phyloP scores from a whole-genome alignment of 805 yeast genomes.

The Yamadazyma takamatsuzukensis region DNA sequence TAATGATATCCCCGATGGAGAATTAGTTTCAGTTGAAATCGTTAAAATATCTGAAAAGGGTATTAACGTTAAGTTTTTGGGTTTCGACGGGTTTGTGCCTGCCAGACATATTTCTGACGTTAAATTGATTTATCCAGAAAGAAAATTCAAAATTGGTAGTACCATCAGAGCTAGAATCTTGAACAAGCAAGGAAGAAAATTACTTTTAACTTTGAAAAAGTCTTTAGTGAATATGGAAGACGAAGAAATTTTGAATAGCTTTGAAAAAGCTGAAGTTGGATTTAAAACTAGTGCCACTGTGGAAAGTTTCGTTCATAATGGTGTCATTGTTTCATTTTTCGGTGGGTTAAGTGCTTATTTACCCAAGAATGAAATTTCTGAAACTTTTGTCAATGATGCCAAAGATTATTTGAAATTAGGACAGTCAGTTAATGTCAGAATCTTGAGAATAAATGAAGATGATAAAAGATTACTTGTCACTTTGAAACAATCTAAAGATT shows the following conservation, averaged over 20 bases:
- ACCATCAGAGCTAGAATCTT: constrained; percentile 75
- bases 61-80: constrained; percentile 60
- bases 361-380: constrained; percentile 87
- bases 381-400: constrained; percentile 75
- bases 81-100: constrained; percentile 73
- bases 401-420: constrained; percentile 76
- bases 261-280: constrained; percentile 40
- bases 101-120: constrained; percentile 78
- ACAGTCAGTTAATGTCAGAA: constrained; percentile 73
- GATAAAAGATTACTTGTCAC: constrained; percentile 64
- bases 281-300: constrained; percentile 70
- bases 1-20: constrained; percentile 77
- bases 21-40: constrained; percentile 49
- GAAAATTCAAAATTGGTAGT: constrained; percentile 82
- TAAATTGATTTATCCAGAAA: constrained; percentile 82
- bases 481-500: constrained; percentile 60
- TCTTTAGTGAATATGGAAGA: constrained; percentile 68
- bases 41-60: constrained; percentile 58
- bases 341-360: constrained; percentile 74
- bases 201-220: constrained; percentile 75
- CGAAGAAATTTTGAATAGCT: constrained; percentile 43
- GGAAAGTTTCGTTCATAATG: constrained; percentile 64
- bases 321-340: constrained; percentile 82
- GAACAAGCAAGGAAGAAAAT: constrained; percentile 44
- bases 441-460: constrained; percentile 51